A percentile compares a stretch with the other conserved stretches of the same genome.
These are phyloP conservation scores for Talaromyces verruculosus DNA, from an alignment of 2,329 filamentous ascomycete genomes.

Conservation along the genomic window DNA sequence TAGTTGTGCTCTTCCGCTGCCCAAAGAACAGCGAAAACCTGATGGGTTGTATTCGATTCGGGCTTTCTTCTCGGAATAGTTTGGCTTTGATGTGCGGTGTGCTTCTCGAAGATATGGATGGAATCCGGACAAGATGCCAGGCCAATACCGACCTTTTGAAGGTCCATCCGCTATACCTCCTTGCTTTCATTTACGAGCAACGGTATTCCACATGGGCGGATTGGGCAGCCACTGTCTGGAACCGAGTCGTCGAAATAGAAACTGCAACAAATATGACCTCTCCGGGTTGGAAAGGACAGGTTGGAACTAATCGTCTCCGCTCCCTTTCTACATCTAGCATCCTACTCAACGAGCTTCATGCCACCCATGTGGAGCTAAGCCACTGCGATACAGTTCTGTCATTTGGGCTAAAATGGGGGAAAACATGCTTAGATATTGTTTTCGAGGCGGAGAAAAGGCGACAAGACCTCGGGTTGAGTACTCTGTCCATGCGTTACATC, in stretches of 20 bases:
- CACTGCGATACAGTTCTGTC: not conserved
- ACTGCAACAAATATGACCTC: not conserved
- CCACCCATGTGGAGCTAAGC: not conserved
- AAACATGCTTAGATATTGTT: not conserved
- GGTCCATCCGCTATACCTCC: not conserved
- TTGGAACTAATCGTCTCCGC: not conserved
- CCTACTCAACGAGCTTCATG: not conserved
- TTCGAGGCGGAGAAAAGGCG: not conserved
- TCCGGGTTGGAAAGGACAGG: not conserved
- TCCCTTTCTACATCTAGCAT: not conserved
- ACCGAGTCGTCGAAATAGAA: not conserved
- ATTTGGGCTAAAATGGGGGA: not conserved
- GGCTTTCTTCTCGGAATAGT: not conserved
- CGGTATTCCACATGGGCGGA: not conserved
- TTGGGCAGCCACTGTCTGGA: not conserved
- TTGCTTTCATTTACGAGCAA: not conserved
- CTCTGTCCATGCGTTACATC: not conserved
- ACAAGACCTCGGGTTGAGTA: not conserved
- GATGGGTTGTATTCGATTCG: not conserved
- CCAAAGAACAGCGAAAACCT: not conserved
- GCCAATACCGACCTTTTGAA: conserved; percentile 1
- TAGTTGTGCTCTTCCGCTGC: not conserved
- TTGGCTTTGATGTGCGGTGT: not conserved
- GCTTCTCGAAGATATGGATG: not conserved
- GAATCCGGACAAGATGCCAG: not conserved